Evolutionary conservation across 495 filamentous ascomycete species (phyloP).

Genomic region (Aspergillus funiculosus): DNA sequence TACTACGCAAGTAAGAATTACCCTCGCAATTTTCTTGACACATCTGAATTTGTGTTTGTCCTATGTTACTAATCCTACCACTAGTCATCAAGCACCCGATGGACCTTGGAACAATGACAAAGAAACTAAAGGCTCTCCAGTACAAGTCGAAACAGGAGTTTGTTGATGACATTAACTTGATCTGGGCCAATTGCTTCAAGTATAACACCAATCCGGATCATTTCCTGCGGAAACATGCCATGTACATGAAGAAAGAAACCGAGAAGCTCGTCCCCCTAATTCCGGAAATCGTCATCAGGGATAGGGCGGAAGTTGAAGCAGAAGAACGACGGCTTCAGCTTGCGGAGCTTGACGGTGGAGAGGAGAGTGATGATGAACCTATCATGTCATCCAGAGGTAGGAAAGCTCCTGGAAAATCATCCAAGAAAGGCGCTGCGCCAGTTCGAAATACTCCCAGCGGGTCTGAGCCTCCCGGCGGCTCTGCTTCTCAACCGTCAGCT

Average conservation of each 20-base stretch:
- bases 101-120: slow-evolving; percentile 97
- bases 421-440: slow-evolving; percentile 68
- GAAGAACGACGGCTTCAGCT: slow-evolving; percentile 82
- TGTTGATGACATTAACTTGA: slow-evolving; percentile 84
- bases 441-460: slow-evolving; percentile 63
- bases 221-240: slow-evolving; percentile 83
- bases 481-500: slow-evolving; percentile 48
- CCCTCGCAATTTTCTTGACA: not conserved
- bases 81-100: slow-evolving; percentile 94
- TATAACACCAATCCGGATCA: slow-evolving; percentile 91
- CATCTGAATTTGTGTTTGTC: too few species aligned
- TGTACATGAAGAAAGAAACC: slow-evolving; percentile 93
- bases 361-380: slow-evolving; percentile 94
- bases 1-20: slow-evolving; percentile 72
- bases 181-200: slow-evolving; percentile 92
- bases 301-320: slow-evolving; percentile 91
- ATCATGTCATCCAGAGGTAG: slow-evolving; percentile 96
- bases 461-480: slow-evolving; percentile 63
- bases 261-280: slow-evolving; percentile 94
- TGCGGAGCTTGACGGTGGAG: slow-evolving; percentile 70
- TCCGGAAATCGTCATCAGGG: slow-evolving; percentile 81
- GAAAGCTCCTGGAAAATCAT: slow-evolving; percentile 75
- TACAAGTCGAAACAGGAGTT: slow-evolving; percentile 97
- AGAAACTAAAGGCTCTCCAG: slow-evolving; percentile 80
- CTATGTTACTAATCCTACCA: slow-evolving; percentile 17